Evolutionary conservation across 352 stramenopile genomes (phyloP), one percentile per base, ranked within the genome.

Genomic region (Pythium aristosporum): DNA sequence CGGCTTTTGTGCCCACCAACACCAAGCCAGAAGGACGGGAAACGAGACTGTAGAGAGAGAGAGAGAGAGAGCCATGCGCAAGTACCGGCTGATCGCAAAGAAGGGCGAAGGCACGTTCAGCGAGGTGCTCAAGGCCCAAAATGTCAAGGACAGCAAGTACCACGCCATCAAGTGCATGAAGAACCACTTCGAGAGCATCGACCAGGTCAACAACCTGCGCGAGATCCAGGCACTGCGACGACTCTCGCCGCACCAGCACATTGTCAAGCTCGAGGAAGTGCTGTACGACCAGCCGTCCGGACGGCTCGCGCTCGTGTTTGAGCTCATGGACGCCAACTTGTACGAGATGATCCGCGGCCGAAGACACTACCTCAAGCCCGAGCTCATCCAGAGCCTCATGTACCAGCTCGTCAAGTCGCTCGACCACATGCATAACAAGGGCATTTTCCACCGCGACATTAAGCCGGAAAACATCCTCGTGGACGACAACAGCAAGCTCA

Each of bases 81-180:
- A 98, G 77, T 99, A 99, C 74, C 71, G 89, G 16, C 68, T 99
- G 53, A 84, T 98, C 52, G 88, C 96, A 34, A 98, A 98, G 67
- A 98, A 98, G 61, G 96, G 96, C 21, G 93, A 98, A 74, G 96
- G 96, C 46, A 98, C 95, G 10, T 99, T 99, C 77, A 97, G 90
- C 46, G 93, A 98, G 57, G 94, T 98, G 57, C 75, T 95, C 52
- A 96, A 96, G 72, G 88, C 88, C 20, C 87, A 97, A 53, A 97
- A 98, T 48, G 86, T 98, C 30, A 97, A 98, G 60, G 91, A 97
- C 65, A 94, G 82, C 60, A 96, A 96, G 73, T 97, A 97, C 68
- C 86, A 98, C 61, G 96, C 95, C n/a, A 98, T 99, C 71, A 99
- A 99, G 67, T 98, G 96, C 74, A 99, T 99, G 96, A 98, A 98